Base-by-base conservation (phyloP, 2,329 filamentous ascomycete genomes). In the Colletotrichum viniferum region DNA sequence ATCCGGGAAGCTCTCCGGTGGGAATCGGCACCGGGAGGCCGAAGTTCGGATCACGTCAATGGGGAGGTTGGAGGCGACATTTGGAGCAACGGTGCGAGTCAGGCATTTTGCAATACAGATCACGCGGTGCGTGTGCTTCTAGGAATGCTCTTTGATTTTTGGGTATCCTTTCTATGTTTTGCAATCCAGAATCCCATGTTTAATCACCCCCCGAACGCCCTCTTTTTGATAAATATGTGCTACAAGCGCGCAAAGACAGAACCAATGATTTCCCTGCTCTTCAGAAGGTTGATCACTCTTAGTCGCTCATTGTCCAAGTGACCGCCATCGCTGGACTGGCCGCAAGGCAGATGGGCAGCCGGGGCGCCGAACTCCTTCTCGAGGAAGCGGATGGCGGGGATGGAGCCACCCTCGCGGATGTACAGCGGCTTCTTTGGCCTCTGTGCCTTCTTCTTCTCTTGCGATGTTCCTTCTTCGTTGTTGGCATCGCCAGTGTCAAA, bases 231-330 rank as follows among this genome's bases (percentile, higher is more conserved):
- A 34, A 16, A 5, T n/a, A 14, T 12, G 32, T 14, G 4, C 56
- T 82, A 91, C 69, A 97, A 82, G 77, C 92, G 91, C 78, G 88
- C 87, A 86, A 99, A 99, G 7, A 98, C 95, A 81, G 92, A 91
- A 77, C 92, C 93, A 79, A 99, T 97, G 76, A 99, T 98, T 84
- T 97, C 95, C 77, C 96, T 92, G 77, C 95, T 97, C 86, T 98
- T 98, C 76, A 96, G 91, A 79, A 99, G 82, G 84, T 99, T 99
- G 79, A 94, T 86, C 71, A 99, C 87, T 68, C 97, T 89, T 83
- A 99, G 87, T n/a, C 97, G 87, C 88, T 99, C 97, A 81, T 99
- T 98, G 81, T 98, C 95, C 84, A 99, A 85, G 90, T 99, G 97
- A 21, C 96, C 97, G 67, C 93, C 93, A 81, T 99, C 97, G 79